Conservation (phyloP, 306 rosid genomes). For the Cicer arietinum region DNA sequence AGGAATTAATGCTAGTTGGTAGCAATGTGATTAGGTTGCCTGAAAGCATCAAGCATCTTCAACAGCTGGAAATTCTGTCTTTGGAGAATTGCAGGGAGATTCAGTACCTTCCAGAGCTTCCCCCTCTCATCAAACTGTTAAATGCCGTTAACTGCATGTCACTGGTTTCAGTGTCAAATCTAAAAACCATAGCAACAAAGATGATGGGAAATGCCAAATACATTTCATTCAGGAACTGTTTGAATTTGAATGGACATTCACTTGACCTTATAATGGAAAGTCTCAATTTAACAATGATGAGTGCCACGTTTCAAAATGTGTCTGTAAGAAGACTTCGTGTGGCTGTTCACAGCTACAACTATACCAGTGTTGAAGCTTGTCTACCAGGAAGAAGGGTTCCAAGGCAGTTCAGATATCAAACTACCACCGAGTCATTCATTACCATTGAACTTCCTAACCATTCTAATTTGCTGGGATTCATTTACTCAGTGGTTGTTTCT, state of each 20-base stretch:
- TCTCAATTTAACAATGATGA: background rate
- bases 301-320: constrained; percentile 4
- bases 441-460: background rate
- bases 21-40: constrained; percentile 37
- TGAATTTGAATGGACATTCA: background rate
- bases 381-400: constrained; percentile 22
- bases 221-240: constrained; percentile 9
- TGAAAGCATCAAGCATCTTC: constrained; percentile 23
- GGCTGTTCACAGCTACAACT: background rate
- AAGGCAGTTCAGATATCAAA: background rate
- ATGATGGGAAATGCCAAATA: background rate
- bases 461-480: constrained; percentile 29
- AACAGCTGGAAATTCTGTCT: background rate
- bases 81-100: constrained; percentile 8
- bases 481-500: constrained; percentile 42
- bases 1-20: background rate
- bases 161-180: background rate
- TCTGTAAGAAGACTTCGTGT: background rate
- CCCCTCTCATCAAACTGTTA: background rate
- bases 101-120: constrained; percentile 44
- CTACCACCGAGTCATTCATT: background rate
- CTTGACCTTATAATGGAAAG: background rate
- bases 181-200: background rate
- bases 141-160: constrained; percentile 30
- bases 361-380: background rate